A percentile compares a stretch with the other conserved stretches of the same genome.
Evolutionary conservation across 257 asterid genomes (phyloP).

Genomic region (Nicotiana knightiana): DNA sequence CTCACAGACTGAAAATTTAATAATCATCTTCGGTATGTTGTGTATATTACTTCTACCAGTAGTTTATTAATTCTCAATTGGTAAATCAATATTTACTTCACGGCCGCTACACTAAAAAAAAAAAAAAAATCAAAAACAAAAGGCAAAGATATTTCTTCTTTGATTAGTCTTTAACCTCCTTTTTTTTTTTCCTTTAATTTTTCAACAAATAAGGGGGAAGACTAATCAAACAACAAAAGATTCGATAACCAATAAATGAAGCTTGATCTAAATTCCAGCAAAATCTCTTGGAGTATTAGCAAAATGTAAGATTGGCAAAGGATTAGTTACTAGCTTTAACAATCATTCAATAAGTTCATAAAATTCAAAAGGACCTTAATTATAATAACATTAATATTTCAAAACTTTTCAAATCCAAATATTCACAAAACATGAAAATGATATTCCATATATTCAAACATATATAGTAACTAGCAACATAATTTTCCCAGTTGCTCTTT

Average conservation of each 20-base stretch:
- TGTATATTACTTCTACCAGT: no score
- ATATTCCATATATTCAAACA: not conserved
- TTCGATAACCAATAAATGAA: not conserved
- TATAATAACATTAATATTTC: not conserved
- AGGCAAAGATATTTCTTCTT: no score
- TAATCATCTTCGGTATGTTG: no score
- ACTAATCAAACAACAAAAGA: not conserved
- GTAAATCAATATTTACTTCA: no score
- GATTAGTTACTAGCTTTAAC: not conserved
- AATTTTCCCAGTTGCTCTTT: not conserved
- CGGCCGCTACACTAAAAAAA: no score
- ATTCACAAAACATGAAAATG: slow-evolving; percentile 4
- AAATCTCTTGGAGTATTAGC: not conserved
- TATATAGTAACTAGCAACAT: not conserved
- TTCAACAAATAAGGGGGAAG: not conserved
- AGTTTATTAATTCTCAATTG: no score
- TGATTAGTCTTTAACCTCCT: no score
- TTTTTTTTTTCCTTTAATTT: not conserved
- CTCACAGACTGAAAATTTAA: not conserved
- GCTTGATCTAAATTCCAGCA: not conserved
- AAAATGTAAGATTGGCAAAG: not conserved
- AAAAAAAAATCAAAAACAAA: no score
- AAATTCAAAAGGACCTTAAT: not conserved
- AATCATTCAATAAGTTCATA: not conserved
- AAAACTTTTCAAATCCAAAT: not conserved